Conservation (phyloP, 2,329 filamentous ascomycete genomes). For the Metarhizium sp. region DNA sequence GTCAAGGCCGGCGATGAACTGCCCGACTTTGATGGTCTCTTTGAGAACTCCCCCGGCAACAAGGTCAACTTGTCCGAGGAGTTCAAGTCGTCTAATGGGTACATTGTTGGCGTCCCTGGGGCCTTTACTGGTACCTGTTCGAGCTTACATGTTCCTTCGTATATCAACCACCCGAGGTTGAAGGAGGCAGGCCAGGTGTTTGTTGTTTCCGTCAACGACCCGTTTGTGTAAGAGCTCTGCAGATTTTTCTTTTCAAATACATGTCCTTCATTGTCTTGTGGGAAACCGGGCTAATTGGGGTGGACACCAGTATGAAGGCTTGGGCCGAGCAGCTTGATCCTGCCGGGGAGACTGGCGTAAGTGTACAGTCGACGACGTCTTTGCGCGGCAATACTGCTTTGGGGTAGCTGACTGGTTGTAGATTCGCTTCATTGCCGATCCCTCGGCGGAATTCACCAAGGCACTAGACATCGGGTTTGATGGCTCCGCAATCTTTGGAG, state of each 20-base stretch:
- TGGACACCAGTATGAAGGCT: constrained; percentile 69
- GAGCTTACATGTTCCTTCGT: constrained; percentile 69
- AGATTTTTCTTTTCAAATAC: too few species aligned
- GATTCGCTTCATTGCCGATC: constrained; percentile 86
- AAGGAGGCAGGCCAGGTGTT: constrained; percentile 77
- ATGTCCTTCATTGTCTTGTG: too few species aligned
- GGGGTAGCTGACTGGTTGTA: constrained; percentile 21
- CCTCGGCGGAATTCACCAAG: constrained; percentile 69
- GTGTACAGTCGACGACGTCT: constrained; percentile 21
- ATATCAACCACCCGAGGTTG: constrained; percentile 69
- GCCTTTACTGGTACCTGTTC: constrained; percentile 58
- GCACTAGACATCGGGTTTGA: constrained; percentile 79
- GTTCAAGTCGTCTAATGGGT: constrained; percentile 58
- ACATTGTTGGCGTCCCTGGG: constrained; percentile 79
- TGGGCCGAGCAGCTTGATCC: constrained; percentile 77
- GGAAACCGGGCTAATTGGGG: neutral
- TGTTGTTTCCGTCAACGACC: constrained; percentile 86
- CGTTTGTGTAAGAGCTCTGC: constrained; percentile 66
- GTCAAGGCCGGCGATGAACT: constrained; percentile 74
- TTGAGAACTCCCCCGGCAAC: constrained; percentile 81
- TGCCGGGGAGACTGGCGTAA: constrained; percentile 62
- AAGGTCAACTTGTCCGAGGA: constrained; percentile 81
- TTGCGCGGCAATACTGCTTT: neutral
- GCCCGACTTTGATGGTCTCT: constrained; percentile 67
- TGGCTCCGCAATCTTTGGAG: constrained; percentile 68